Percentiles rank a stretch among this genome's conserved stretches.
Evolutionary conservation across 495 filamentous ascomycete genomes (phyloP).

Genomic region (Sordaria brevicollis): DNA sequence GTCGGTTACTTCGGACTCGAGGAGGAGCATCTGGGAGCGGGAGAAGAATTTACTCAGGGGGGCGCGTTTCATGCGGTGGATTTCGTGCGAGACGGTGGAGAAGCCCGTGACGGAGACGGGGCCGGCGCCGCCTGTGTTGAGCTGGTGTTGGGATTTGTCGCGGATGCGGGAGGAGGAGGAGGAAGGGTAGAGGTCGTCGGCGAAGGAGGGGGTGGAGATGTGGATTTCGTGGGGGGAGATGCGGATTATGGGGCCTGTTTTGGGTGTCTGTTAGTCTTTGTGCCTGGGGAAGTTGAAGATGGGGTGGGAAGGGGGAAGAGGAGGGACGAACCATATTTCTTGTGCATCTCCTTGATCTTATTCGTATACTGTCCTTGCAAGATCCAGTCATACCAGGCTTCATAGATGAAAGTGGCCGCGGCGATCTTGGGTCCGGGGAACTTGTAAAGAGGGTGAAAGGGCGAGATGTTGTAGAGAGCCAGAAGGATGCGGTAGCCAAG

Average conservation of each 20-base stretch:
- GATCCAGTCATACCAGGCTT: constrained; percentile 42
- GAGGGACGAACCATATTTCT: constrained; percentile 32
- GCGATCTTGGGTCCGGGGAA: constrained; percentile 42
- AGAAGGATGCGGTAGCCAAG: constrained; percentile 11
- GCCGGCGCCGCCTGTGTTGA: constrained; percentile 9
- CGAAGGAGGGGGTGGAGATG: constrained; percentile 17
- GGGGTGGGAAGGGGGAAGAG: neutral
- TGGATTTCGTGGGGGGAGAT: constrained; percentile 29
- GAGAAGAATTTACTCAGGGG: constrained; percentile 38
- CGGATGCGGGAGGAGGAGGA: constrained; percentile 15
- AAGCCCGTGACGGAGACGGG: constrained; percentile 26
- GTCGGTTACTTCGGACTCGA: constrained; percentile 23
- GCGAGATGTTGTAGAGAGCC: constrained; percentile 20
- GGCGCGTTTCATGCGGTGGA: constrained; percentile 29
- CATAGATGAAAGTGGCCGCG: constrained; percentile 33
- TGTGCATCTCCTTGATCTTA: constrained; percentile 39
- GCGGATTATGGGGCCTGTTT: constrained; percentile 27
- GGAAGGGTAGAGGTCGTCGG: constrained; percentile 24
- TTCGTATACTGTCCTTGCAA: constrained; percentile 34
- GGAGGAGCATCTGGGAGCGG: constrained; percentile 18
- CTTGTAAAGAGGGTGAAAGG: constrained; percentile 19
- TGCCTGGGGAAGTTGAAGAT: constrained; percentile 1
- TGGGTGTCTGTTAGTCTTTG: neutral
- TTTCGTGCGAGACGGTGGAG: constrained; percentile 35
- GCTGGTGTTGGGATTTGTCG: constrained; percentile 19